Evolutionary conservation across 257 asterid genomes (phyloP).

Genomic region (Nicotiana knightiana): DNA sequence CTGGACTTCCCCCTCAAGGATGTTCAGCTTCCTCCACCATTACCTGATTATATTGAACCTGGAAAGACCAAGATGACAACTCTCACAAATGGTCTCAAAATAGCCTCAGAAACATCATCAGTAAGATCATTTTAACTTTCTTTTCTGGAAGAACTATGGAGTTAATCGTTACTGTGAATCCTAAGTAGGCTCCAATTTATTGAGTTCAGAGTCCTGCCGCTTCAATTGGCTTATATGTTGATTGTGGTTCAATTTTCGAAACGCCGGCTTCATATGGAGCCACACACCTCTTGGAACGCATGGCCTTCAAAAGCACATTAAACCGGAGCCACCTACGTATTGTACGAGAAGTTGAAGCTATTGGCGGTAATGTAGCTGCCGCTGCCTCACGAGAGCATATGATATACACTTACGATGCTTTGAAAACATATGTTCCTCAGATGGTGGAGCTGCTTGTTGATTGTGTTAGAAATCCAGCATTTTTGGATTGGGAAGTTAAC

Average conservation of each 20-base stretch:
- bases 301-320: constrained; percentile 87
- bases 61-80: constrained; percentile 66
- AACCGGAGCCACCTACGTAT: constrained; percentile 75
- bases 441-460: constrained; percentile 90
- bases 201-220: constrained; percentile 62
- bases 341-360: constrained; percentile 85
- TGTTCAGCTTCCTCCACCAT: constrained; percentile 55
- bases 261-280: constrained; percentile 66
- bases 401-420: constrained; percentile 68
- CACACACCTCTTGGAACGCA: constrained; percentile 79
- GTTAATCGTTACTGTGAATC: not conserved
- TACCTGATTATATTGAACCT: constrained; percentile 76
- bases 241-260: constrained; percentile 79
- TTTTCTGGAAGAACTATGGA: not conserved
- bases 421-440: constrained; percentile 66
- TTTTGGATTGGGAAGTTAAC: constrained; percentile 86
- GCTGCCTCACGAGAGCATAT: constrained; percentile 80
- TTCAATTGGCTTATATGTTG: constrained; percentile 74
- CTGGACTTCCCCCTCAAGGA: constrained; percentile 66
- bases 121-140: constrained; percentile 31
- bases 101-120: constrained; percentile 73
- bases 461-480: constrained; percentile 80
- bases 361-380: constrained; percentile 74
- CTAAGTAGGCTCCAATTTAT: not conserved
- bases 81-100: constrained; percentile 65